These are phyloP conservation scores for Neurospora pannonica DNA, from an alignment of 495 filamentous ascomycete genomes.

Conservation along the genomic window DNA sequence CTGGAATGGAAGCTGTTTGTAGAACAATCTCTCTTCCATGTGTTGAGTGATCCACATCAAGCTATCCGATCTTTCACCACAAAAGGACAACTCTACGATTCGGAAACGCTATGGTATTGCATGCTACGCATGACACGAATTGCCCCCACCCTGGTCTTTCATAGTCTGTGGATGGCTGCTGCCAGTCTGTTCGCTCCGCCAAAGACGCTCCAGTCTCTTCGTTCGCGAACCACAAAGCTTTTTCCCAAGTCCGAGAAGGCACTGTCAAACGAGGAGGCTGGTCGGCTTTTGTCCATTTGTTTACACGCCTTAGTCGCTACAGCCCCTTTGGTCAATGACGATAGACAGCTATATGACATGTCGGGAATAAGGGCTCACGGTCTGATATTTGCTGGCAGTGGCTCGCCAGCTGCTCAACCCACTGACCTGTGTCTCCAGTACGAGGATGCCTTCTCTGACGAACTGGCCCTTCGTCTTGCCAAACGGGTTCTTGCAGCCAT, in stretches of 20 bases:
- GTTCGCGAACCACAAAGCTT: constrained; percentile 30
- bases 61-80: constrained; percentile 57
- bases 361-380: constrained; percentile 43
- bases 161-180: constrained; percentile 69
- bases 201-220: constrained; percentile 38
- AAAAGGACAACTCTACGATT: constrained; percentile 36
- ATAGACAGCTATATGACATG: constrained; percentile 37
- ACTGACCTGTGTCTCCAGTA: constrained; percentile 41
- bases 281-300: constrained; percentile 41
- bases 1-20: constrained; percentile 50
- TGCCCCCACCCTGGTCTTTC: constrained; percentile 50
- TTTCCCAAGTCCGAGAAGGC: constrained; percentile 26
- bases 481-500: constrained; percentile 43
- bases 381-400: constrained; percentile 26
- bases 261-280: constrained; percentile 37
- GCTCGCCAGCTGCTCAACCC: constrained; percentile 27
- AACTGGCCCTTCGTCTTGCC: constrained; percentile 41
- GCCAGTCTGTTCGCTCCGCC: constrained; percentile 60
- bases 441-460: constrained; percentile 45
- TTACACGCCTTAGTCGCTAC: constrained; percentile 44
- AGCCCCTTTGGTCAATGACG: constrained; percentile 37
- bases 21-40: constrained; percentile 65
- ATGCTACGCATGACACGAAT: constrained; percentile 43
- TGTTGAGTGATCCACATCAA: constrained; percentile 56
- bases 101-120: constrained; percentile 41